Evolutionary conservation across 2,329 filamentous ascomycete species (phyloP), one percentile per base, ranked within the genome.

Genomic region (Colletotrichum costaricense): DNA sequence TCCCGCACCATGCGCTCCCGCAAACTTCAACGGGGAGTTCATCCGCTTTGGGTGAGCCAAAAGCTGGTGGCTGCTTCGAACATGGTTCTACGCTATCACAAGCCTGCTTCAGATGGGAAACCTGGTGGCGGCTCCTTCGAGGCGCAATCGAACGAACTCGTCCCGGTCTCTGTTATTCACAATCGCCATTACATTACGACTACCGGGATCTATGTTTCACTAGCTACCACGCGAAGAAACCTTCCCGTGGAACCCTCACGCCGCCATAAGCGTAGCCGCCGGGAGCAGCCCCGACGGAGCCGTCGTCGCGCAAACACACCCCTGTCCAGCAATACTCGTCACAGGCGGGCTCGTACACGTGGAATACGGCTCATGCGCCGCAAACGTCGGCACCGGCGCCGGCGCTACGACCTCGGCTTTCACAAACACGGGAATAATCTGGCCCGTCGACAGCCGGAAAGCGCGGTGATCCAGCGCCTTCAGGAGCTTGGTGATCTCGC

Each of bases 381-480:
- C 75, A 26, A 81, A 79, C n/a, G 80, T 81, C n/a, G 79, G 78
- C 3, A 77, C 80, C 70, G 75, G 77, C 8, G 78, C 74, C n/a
- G 78, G 74, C 5, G 73, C 60, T 0, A 84, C 70, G 56, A 84
- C 87, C 76, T 89, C 85, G 1, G 88, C 91, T 80, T 88, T 90
- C 42, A 94, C 88, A 1, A 94, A 85, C 2, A 93, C 90, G 0
- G 92, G 92, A 33, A 94, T 92, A 8, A 92, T 88, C 70, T 91
- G 88, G 9, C 93, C 92, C 0, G 93, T 94, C n/a, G 84, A 85
- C 14, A 94, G 83, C 2, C 83, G 80, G 78, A 94, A 94, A 3
- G 81, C 75, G n/a, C 88, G 86, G 77, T 94, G 92, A 63, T 88
- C 87, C 4, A 93, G 81, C 0, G 90, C 90, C 64, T 83, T 77